Percentiles rank a stretch among this genome's conserved stretches.
Conservation (phyloP, 805 yeast genomes). For the Pichia thaimueangensis region DNA sequence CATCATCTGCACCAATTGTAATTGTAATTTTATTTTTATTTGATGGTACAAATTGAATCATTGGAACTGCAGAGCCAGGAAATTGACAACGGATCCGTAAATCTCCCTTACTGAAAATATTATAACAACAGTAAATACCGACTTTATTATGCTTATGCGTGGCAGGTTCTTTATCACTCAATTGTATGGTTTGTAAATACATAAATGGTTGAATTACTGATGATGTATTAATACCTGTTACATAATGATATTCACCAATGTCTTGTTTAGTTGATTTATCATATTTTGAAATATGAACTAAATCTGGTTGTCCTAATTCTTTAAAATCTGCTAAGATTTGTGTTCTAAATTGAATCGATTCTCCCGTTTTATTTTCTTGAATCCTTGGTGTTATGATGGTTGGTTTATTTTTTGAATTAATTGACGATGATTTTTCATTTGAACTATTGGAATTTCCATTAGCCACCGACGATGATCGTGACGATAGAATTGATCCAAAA, state of each 20-base stretch:
- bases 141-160: constrained; percentile 28
- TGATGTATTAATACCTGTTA: constrained; percentile 47
- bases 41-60: constrained; percentile 43
- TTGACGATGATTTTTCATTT: background rate
- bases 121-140: constrained; percentile 62
- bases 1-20: constrained; percentile 37
- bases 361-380: constrained; percentile 44
- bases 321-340: constrained; percentile 34
- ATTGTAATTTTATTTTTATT: constrained; percentile 29
- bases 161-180: constrained; percentile 29
- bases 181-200: constrained; percentile 40
- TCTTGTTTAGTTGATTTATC: constrained; percentile 41
- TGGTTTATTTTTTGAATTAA: constrained; percentile 16
- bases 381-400: constrained; percentile 29
- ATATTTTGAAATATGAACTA: constrained; percentile 46
- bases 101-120: constrained; percentile 68
- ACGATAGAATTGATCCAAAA: constrained; percentile 1
- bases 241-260: constrained; percentile 48
- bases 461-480: background rate
- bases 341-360: constrained; percentile 47
- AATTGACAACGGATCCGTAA: constrained; percentile 58
- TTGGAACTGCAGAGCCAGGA: constrained; percentile 38
- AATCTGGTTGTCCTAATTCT: constrained; percentile 73
- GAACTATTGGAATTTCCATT: background rate
- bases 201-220: constrained; percentile 51